Conservation (phyloP, 768 basidiomycete species). For the Agaricus sinodeliciosus region DNA sequence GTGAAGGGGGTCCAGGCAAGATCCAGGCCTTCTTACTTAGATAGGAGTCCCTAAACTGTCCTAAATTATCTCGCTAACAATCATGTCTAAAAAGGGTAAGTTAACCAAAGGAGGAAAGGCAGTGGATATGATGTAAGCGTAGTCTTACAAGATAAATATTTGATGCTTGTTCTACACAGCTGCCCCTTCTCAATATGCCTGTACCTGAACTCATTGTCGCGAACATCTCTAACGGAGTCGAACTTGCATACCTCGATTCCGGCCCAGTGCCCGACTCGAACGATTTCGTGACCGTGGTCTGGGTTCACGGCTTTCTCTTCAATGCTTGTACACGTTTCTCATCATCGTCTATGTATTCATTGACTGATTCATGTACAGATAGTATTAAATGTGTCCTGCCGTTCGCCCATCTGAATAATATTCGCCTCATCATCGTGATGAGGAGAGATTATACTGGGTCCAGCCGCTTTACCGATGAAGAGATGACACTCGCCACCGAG, state of each 20-base stretch:
- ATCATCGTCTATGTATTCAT: not conserved
- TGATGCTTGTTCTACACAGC: no score
- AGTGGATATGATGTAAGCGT: no score
- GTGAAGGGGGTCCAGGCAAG: no score
- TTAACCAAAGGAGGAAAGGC: no score
- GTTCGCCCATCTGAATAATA: not conserved
- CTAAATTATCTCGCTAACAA: no score
- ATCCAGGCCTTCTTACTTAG: no score
- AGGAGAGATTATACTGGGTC: slow-evolving; percentile 5
- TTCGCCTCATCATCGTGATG: not conserved
- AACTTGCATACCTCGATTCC: slow-evolving; percentile 1
- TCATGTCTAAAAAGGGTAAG: no score
- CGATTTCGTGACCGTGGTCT: not conserved
- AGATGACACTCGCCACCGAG: not conserved
- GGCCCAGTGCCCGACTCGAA: not conserved
- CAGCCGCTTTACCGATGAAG: not conserved
- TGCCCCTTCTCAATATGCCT: no score
- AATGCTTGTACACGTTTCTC: not conserved
- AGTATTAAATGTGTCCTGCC: not conserved
- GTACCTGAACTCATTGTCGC: not conserved
- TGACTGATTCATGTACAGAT: not conserved
- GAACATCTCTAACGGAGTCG: not conserved
- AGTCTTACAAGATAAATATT: no score
- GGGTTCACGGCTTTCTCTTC: slow-evolving; percentile 1
- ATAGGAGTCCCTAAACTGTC: no score